Conservation (phyloP, 352 stramenopile species). For the Globisporangium cylindrosporum region DNA sequence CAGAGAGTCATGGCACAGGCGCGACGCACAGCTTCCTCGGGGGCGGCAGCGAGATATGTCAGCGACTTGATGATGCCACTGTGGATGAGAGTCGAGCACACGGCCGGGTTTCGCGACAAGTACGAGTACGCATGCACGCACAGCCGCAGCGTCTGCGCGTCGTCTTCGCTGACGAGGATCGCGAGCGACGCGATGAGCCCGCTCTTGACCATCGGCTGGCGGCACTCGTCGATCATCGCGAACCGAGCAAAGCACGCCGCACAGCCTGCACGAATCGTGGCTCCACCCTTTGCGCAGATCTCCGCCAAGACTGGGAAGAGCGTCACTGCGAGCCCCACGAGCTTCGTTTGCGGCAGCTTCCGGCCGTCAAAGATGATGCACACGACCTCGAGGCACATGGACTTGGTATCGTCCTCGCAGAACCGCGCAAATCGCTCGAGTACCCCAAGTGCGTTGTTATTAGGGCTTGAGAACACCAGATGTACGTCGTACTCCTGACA, state of each 20-base stretch:
- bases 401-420: slow-evolving; percentile 34
- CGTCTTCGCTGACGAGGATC: slow-evolving; percentile 48
- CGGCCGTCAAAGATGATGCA: slow-evolving; percentile 64
- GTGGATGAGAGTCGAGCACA: slow-evolving; percentile 49
- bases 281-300: slow-evolving; percentile 30
- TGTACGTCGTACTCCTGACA: slow-evolving; percentile 67
- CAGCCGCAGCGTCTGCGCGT: slow-evolving; percentile 49
- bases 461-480: slow-evolving; percentile 26
- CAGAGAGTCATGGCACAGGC: slow-evolving; percentile 88
- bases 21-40: slow-evolving; percentile 65
- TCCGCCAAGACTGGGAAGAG: slow-evolving; percentile 45
- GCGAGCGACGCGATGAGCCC: slow-evolving; percentile 49
- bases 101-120: slow-evolving; percentile 40
- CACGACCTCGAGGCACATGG: slow-evolving; percentile 60
- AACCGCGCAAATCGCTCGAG: slow-evolving; percentile 37
- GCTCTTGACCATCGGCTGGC: slow-evolving; percentile 42
- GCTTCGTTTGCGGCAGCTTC: slow-evolving; percentile 33
- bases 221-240: slow-evolving; percentile 52
- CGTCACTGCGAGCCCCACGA: slow-evolving; percentile 35
- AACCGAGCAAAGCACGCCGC: slow-evolving; percentile 71
- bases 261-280: slow-evolving; percentile 37
- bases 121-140: slow-evolving; percentile 70
- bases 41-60: slow-evolving; percentile 57
- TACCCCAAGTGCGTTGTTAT: slow-evolving; percentile 27
- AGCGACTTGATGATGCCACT: slow-evolving; percentile 73